Conservation (phyloP, 805 yeast species). For the Barnettozyma vustinii region DNA sequence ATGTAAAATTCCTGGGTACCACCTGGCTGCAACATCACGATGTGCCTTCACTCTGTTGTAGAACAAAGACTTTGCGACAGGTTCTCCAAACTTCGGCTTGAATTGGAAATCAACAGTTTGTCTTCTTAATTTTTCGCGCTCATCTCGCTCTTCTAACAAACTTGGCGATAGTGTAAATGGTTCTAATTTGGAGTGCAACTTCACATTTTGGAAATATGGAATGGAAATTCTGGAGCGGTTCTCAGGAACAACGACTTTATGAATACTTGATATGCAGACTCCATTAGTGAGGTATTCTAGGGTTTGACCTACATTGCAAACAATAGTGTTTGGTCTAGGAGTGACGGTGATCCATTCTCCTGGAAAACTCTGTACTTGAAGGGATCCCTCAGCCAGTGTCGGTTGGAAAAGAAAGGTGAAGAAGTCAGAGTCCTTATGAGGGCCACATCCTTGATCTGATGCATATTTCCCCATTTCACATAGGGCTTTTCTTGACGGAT, state of each 20-base stretch:
- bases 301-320: slow-evolving; percentile 39
- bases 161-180: slow-evolving; percentile 29
- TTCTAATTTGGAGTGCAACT: slow-evolving; percentile 30
- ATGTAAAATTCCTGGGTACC: slow-evolving; percentile 36
- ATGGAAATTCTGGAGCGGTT: slow-evolving; percentile 30
- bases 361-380: slow-evolving; percentile 39
- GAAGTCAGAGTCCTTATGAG: slow-evolving; percentile 37
- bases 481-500: slow-evolving; percentile 24
- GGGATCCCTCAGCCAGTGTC: slow-evolving; percentile 15
- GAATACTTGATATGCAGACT: slow-evolving; percentile 41
- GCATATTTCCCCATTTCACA: background rate
- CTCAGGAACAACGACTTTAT: slow-evolving; percentile 28
- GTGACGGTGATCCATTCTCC: slow-evolving; percentile 41
- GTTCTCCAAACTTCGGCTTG: slow-evolving; percentile 31
- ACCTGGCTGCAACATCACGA: slow-evolving; percentile 37
- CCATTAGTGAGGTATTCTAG: slow-evolving; percentile 40
- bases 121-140: slow-evolving; percentile 32
- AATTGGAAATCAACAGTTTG: slow-evolving; percentile 37
- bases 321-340: slow-evolving; percentile 29
- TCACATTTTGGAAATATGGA: slow-evolving; percentile 39
- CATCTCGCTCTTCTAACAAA: slow-evolving; percentile 27
- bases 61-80: slow-evolving; percentile 38
- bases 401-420: slow-evolving; percentile 37
- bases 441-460: slow-evolving; percentile 32
- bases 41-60: slow-evolving; percentile 38